phyloP scores from a whole-genome alignment of 257 asterid genomes.

The Solanum megistacrolobum region DNA sequence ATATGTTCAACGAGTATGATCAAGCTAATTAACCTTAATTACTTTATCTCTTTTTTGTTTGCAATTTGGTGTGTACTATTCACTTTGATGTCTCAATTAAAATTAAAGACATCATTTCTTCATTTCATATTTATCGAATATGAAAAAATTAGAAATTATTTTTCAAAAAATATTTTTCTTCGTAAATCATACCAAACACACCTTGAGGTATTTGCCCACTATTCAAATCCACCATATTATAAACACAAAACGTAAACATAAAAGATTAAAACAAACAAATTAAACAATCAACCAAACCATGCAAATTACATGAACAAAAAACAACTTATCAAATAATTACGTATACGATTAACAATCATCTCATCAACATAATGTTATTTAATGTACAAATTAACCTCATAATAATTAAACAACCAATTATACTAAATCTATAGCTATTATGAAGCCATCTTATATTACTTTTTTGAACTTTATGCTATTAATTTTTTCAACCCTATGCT shows the following conservation, averaged over 20 bases:
- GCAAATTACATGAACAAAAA: background rate
- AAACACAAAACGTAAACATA: background rate
- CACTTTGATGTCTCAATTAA: too few relatives aligned
- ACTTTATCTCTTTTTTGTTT: background rate
- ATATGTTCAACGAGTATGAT: background rate
- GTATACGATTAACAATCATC: background rate
- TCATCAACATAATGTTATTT: background rate
- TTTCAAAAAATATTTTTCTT: too few relatives aligned
- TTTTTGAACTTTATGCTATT: conserved; percentile 1
- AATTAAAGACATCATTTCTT: too few relatives aligned
- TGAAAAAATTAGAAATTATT: too few relatives aligned
- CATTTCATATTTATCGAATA: too few relatives aligned
- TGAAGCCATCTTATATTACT: conserved; percentile 10
- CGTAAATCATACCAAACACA: too few relatives aligned
- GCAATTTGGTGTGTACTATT: background rate
- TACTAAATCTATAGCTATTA: background rate
- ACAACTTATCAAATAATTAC: background rate
- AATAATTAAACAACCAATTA: background rate
- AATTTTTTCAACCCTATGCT: conserved; percentile 12
- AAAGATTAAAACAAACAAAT: background rate
- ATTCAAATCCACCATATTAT: background rate
- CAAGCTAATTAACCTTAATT: background rate
- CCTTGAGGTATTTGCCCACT: background rate
- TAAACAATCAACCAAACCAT: background rate
- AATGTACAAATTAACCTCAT: background rate